Percentiles rank a stretch among this genome's conserved stretches.
These are phyloP conservation scores for Syncephalastrum monosporum DNA, from an alignment of 371 early-diverging fungal species.

Conservation along the genomic window DNA sequence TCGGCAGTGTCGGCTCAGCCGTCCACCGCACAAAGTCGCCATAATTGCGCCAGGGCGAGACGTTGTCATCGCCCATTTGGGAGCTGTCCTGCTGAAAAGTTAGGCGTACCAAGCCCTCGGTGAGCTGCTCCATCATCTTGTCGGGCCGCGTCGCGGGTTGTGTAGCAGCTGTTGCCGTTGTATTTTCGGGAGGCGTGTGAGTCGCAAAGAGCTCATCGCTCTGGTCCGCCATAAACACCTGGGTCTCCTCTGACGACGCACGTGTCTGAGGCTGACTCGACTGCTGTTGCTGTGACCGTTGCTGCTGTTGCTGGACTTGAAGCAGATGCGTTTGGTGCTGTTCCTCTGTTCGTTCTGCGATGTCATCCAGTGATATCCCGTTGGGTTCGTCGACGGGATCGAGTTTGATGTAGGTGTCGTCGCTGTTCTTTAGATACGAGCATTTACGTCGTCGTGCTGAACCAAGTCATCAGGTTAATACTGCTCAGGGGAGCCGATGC, in stretches of 20 bases:
- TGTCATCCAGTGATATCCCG: conserved; percentile 21
- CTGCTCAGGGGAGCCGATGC: too few relatives aligned
- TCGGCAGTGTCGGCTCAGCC: conserved; percentile 20
- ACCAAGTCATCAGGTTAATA: not conserved
- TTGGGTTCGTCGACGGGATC: conserved; percentile 29
- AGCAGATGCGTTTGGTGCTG: conserved; percentile 12
- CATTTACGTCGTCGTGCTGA: conserved; percentile 48
- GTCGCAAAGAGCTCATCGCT: conserved; percentile 31
- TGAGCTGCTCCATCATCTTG: conserved; percentile 45
- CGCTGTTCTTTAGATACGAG: conserved; percentile 45
- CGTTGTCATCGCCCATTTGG: conserved; percentile 11
- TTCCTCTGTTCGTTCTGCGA: conserved; percentile 23
- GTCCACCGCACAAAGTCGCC: conserved; percentile 29
- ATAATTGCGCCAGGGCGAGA: conserved; percentile 18
- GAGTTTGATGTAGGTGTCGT: conserved; percentile 45
- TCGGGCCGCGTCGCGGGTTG: conserved; percentile 27
- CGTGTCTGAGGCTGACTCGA: not conserved
- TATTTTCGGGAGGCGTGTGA: conserved; percentile 2
- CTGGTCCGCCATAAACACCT: conserved; percentile 20
- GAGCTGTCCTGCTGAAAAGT: conserved; percentile 28
- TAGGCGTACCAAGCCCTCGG: conserved; percentile 36
- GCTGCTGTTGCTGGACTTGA: conserved; percentile 1
- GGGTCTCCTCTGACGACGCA: conserved; percentile 11
- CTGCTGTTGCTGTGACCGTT: not conserved
- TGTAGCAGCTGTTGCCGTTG: not conserved